Conservation (phyloP, 2,329 filamentous ascomycete genomes). For the Chlorencoelia australis region DNA sequence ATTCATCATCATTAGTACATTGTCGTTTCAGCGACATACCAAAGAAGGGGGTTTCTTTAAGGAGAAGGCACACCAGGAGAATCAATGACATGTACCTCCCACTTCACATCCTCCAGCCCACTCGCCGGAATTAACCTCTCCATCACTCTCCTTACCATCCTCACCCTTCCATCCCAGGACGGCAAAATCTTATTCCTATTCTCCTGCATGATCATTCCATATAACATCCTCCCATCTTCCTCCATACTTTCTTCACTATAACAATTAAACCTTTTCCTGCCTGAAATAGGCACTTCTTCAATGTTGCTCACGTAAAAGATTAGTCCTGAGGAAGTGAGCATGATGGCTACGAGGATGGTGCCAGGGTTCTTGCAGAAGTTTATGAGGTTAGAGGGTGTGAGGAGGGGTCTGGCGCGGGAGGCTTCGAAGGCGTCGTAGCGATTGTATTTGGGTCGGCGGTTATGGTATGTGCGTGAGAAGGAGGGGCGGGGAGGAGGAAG, state of each 20-base stretch:
- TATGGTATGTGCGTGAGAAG: constrained; percentile 3
- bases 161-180: constrained; percentile 44
- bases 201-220: constrained; percentile 45
- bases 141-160: constrained; percentile 54
- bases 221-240: constrained; percentile 41
- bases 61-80: constrained; percentile 35
- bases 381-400: constrained; percentile 28
- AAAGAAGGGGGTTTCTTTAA: background rate
- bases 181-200: constrained; percentile 44
- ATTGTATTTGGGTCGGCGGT: constrained; percentile 4
- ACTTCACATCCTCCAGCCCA: constrained; percentile 46
- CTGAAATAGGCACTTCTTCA: constrained; percentile 63
- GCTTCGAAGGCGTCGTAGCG: constrained; percentile 15
- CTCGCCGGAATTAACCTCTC: constrained; percentile 55
- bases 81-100: constrained; percentile 71
- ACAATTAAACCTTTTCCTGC: constrained; percentile 64
- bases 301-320: constrained; percentile 58
- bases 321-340: constrained; percentile 30
- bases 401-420: constrained; percentile 28
- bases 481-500: constrained; percentile 3
- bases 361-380: constrained; percentile 28
- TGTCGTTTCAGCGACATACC: background rate
- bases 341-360: constrained; percentile 31
- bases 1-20: too few relatives aligned
- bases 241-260: constrained; percentile 46